Base-by-base conservation (phyloP, 179 eudicot genomes). In the Patellifolia procumbens region DNA sequence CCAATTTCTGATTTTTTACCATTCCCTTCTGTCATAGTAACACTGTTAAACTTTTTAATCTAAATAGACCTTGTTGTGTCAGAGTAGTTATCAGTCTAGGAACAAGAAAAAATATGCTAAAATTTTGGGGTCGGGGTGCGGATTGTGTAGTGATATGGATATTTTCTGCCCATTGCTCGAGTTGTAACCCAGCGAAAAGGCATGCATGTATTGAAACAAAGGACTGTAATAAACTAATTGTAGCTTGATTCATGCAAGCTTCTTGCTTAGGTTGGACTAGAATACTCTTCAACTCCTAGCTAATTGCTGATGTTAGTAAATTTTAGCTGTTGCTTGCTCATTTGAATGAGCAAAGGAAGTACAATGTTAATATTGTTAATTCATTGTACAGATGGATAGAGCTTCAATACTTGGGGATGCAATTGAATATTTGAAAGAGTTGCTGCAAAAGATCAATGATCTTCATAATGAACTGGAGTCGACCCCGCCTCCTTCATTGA, bases 371-470 rank as follows among this genome's bases (percentile, higher is more conserved):
- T 69, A 0, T n/a, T 64, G 43, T 3, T 26, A 8, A 34, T 46
- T 26, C 37, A 28, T 74, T 29, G 4, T 56, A 60, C 84, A 94
- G 97, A 94, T 94, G 98, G 98, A 94, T 63, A 89, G 97, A 80
- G 97, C 97, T 72, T 92, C 97, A 19, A 94, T 94, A 64, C 94
- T 94, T 10, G 97, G 98, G 42, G 98, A 94, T 83, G 98, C 97
- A 3, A 90, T 94, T 26, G 95, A 92, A 46, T 94, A 94, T 85
- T 73, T 94, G 83, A 89, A 91, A 83, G 97, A 91, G 75, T 89
- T 94, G 61, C 80, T 90, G 76, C 94, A 88, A 72, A 92, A 87
- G 89, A 94, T 94, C 78, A 92, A 87, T 75, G 92, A 90, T 74
- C 95, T 94, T 26, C 89, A 94, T 79, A 92, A 88, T 46, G 97